Evolutionary conservation across 306 rosid species (phyloP), one percentile per base, ranked within the genome.

Genomic region (Aeschynomene evenia): DNA sequence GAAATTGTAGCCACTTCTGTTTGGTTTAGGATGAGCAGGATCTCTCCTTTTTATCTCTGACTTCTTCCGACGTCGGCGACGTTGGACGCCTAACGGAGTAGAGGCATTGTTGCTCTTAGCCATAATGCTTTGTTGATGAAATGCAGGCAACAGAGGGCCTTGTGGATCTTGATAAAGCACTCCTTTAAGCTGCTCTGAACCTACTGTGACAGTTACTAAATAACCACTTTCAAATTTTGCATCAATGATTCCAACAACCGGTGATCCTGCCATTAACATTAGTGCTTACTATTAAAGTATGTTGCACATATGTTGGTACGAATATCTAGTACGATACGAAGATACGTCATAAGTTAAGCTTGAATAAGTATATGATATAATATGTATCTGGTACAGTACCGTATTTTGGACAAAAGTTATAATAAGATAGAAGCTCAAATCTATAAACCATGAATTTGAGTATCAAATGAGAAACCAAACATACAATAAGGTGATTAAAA

Each of bases 11-110:
- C 97, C 97, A 24, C 97, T 91, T 85, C 96, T 62, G 73, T 91
- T 91, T 2, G 97, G 97, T 68, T 91, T 91, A 21, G 97, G 97
- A 76, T 91, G 96, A 75, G 83, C 88, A 1, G 97, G 96, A 59
- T 89, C 97, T 71, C 97, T 82, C 70, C 89, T 78, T 71, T 80
- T 91, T 21, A 89, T 91, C 80, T 89, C 97, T 1, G 81, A 87
- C 62, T 91, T 91, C 90, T 91, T 73, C n/a, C 78, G 52, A 9
- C 97, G 81, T 6, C 88, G 86, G 4, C 88, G 84, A 26, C 91
- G 91, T 1, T 61, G 91, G 31, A 68, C 79, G 29, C 63, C 86
- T 14, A 83, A 75, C 10, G 64, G 45, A 21, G 78, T 59, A 52
- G 86, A 49, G 33, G 49, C 21, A 64, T 74, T 52, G 59, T 43